Percentiles rank a stretch among this genome's conserved stretches.
Evolutionary conservation across 2,329 filamentous ascomycete species (phyloP).

Genomic region (Scorias spongiosa): DNA sequence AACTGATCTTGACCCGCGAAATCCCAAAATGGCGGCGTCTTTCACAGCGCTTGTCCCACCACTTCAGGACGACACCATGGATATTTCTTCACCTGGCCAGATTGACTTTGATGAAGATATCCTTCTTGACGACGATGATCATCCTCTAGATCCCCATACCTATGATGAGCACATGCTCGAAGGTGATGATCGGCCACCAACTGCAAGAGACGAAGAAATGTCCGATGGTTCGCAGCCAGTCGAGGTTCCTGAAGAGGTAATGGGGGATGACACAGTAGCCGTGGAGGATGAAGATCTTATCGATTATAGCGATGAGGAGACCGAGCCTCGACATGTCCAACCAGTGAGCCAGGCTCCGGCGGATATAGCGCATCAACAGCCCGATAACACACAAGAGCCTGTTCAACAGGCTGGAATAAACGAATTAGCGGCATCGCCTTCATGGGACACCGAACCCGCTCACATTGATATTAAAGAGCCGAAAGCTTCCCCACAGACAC

Average conservation of each 20-base stretch:
- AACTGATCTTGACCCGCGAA: not conserved
- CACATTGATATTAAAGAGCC: too few species aligned
- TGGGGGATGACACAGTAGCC: conserved; percentile 14
- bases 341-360: not conserved
- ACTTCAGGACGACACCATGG: conserved; percentile 37
- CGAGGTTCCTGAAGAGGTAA: conserved; percentile 16
- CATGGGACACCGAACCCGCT: too few species aligned
- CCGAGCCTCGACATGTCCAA: not conserved
- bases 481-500: too few species aligned
- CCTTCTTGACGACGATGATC: conserved; percentile 38
- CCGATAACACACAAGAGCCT: too few species aligned
- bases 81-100: conserved; percentile 34
- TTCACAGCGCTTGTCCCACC: conserved; percentile 9
- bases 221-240: conserved; percentile 14
- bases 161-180: conserved; percentile 44
- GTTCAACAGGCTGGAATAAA: too few species aligned
- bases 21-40: not conserved
- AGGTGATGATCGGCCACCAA: conserved; percentile 32
- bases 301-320: conserved; percentile 21
- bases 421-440: too few species aligned
- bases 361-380: too few species aligned
- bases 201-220: conserved; percentile 20
- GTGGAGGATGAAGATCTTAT: conserved; percentile 22
- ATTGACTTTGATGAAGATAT: conserved; percentile 36
- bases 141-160: conserved; percentile 11